A percentile compares a stretch with the other conserved stretches of the same genome.
Evolutionary conservation across 1,284 basidiomycete species (phyloP).

Genomic region (Pyrrhoderma noxium): DNA sequence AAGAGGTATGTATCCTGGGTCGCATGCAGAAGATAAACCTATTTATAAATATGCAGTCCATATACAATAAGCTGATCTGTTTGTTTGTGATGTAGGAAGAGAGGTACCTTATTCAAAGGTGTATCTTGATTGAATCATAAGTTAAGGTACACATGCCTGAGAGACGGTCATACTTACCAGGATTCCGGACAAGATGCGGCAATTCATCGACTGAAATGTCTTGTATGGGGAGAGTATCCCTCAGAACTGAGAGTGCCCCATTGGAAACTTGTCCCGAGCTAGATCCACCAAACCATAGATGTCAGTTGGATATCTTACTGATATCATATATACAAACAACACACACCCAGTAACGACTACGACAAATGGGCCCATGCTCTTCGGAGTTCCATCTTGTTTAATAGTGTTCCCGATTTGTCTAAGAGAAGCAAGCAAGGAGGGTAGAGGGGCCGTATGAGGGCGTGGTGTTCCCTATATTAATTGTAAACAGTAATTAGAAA

Average conservation of each 20-base stretch:
- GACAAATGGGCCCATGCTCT: constrained; percentile 65
- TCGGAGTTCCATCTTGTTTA: constrained; percentile 50
- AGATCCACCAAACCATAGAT: not conserved
- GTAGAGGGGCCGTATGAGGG: constrained; percentile 65
- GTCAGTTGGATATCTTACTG: not conserved
- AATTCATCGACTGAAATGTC: constrained; percentile 54
- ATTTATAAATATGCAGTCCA: too few relatives aligned
- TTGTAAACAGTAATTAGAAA: not conserved
- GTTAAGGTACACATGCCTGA: not conserved
- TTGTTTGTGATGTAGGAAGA: too few relatives aligned
- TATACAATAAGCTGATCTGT: too few relatives aligned
- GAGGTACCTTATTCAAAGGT: constrained; percentile 42
- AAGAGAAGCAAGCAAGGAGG: constrained; percentile 52
- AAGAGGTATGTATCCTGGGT: constrained; percentile 63
- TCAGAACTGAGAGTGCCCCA: constrained; percentile 66
- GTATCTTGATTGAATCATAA: constrained; percentile 33
- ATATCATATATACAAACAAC: too few relatives aligned
- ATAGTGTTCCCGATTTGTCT: constrained; percentile 54
- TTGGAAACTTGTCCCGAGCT: constrained; percentile 76
- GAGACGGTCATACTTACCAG: constrained; percentile 43
- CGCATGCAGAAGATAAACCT: constrained; percentile 77
- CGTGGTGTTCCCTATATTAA: constrained; percentile 78
- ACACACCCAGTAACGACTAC: constrained; percentile 77
- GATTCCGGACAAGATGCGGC: constrained; percentile 41
- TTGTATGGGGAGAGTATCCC: constrained; percentile 56